Conservation (phyloP, 1,139 yeast genomes). For the Kazachstania sp. region DNA sequence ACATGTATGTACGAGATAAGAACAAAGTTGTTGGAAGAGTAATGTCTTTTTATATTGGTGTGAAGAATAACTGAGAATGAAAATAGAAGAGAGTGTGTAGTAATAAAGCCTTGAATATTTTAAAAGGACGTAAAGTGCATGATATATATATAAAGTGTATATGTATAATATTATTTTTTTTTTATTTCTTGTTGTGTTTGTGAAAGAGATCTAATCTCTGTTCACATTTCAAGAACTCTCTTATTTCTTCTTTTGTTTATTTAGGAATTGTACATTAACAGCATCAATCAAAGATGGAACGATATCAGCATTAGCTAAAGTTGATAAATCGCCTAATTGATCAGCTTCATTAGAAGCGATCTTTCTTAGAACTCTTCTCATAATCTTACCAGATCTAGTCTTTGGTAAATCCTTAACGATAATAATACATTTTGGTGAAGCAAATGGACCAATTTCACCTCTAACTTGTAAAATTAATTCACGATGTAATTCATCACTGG, state of each 20-base stretch:
- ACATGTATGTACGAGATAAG: too few species aligned
- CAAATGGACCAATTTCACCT: conserved; percentile 94
- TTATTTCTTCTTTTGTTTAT: conserved; percentile 9
- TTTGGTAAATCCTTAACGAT: conserved; percentile 89
- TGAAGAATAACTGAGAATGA: too few species aligned
- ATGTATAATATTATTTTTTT: too few species aligned
- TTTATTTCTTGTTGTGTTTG: too few species aligned
- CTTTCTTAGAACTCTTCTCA: conserved; percentile 96
- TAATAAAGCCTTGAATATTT: too few species aligned
- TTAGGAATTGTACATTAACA: conserved; percentile 31
- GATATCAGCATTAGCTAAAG: conserved; percentile 80
- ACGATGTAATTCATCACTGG: conserved; percentile 55
- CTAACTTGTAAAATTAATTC: conserved; percentile 82
- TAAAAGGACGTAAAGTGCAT: too few species aligned
- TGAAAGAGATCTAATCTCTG: too few species aligned
- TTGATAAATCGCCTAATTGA: conserved; percentile 86
- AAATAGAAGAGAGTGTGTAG: too few species aligned
- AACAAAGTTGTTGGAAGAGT: too few species aligned
- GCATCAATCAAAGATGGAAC: conserved; percentile 63
- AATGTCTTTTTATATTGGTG: too few species aligned
- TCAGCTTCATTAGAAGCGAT: conserved; percentile 83
- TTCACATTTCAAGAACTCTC: background rate
- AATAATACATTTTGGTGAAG: conserved; percentile 89
- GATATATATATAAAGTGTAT: too few species aligned
- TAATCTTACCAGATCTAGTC: conserved; percentile 96